Conservation (phyloP, 225 moss, liverwort and hornwort genomes). For the Polytrichum commune region DNA sequence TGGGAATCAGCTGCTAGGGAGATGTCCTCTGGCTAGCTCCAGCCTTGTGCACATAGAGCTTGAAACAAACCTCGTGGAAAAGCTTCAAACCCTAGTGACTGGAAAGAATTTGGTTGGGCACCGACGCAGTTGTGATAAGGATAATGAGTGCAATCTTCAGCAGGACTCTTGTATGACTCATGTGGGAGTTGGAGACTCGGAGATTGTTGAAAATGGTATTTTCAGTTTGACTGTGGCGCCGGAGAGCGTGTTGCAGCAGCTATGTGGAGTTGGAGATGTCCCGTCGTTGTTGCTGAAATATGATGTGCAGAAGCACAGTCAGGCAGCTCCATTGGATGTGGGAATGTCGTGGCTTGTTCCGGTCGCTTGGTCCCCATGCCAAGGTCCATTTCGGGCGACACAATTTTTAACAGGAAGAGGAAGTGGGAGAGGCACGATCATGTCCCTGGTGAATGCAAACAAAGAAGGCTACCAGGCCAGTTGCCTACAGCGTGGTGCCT, state of each 20-base stretch:
- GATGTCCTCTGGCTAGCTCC: slow-evolving; percentile 75
- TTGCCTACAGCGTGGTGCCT: slow-evolving; percentile 6
- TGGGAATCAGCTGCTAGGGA: slow-evolving; percentile 53
- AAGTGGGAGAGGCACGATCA: slow-evolving; percentile 76
- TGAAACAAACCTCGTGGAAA: slow-evolving; percentile 51
- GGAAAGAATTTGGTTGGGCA: not conserved
- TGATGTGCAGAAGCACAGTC: slow-evolving; percentile 38
- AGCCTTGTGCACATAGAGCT: slow-evolving; percentile 74
- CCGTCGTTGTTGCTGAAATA: slow-evolving; percentile 52
- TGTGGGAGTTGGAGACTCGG: slow-evolving; percentile 7
- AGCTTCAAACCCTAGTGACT: slow-evolving; percentile 15
- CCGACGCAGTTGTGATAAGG: not conserved
- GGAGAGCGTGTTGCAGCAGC: slow-evolving; percentile 19
- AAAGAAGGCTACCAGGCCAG: slow-evolving; percentile 9
- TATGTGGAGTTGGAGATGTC: not conserved
- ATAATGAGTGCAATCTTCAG: not conserved
- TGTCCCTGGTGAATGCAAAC: slow-evolving; percentile 61
- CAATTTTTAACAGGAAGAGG: slow-evolving; percentile 88
- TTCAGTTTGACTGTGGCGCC: slow-evolving; percentile 38
- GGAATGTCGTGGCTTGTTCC: slow-evolving; percentile 64
- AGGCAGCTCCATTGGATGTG: slow-evolving; percentile 45
- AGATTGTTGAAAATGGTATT: slow-evolving; percentile 17
- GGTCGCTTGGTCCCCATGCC: slow-evolving; percentile 53
- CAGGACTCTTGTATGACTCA: not conserved
- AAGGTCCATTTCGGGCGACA: slow-evolving; percentile 80